Conservation (phyloP, 1,139 yeast species). For the Pichia sp. region DNA sequence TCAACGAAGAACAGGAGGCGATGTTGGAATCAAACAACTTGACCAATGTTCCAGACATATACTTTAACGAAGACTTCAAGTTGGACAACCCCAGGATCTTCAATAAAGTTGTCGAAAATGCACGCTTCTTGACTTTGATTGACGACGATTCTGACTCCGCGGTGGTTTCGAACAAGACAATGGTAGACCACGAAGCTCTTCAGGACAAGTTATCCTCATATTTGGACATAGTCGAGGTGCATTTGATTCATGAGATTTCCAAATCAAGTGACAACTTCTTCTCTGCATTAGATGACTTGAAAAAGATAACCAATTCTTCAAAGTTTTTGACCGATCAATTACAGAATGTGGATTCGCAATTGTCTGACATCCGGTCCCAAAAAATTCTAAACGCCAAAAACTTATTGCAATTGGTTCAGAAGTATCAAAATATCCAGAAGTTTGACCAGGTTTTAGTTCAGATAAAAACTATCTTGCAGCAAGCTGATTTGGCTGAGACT, state of each 20-base stretch:
- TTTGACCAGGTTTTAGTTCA: slow-evolving; percentile 66
- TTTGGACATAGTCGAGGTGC: slow-evolving; percentile 79
- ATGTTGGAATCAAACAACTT: slow-evolving; percentile 26
- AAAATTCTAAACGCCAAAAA: slow-evolving; percentile 52
- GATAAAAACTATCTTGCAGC: slow-evolving; percentile 45
- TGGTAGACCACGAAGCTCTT: slow-evolving; percentile 50
- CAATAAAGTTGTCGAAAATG: slow-evolving; percentile 61
- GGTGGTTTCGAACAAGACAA: slow-evolving; percentile 20
- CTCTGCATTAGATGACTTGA: slow-evolving; percentile 74
- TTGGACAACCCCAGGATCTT: slow-evolving; percentile 87
- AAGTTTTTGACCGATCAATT: slow-evolving; percentile 47
- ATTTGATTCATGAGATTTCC: slow-evolving; percentile 77
- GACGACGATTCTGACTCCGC: slow-evolving; percentile 20
- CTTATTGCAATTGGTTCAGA: slow-evolving; percentile 48
- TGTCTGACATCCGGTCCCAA: slow-evolving; percentile 43
- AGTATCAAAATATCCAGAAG: slow-evolving; percentile 55
- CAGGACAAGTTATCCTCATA: slow-evolving; percentile 81
- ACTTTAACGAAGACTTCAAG: slow-evolving; percentile 62
- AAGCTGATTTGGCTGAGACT: slow-evolving; percentile 50
- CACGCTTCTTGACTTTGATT: slow-evolving; percentile 32
- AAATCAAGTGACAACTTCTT: slow-evolving; percentile 81
- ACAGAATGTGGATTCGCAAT: slow-evolving; percentile 39
- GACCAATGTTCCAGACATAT: slow-evolving; percentile 60
- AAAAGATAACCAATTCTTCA: slow-evolving; percentile 57
- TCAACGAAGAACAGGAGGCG: slow-evolving; percentile 25